These are phyloP conservation scores for Mucor irregularis DNA, from an alignment of 371 early-diverging fungal genomes.

Conservation along the genomic window DNA sequence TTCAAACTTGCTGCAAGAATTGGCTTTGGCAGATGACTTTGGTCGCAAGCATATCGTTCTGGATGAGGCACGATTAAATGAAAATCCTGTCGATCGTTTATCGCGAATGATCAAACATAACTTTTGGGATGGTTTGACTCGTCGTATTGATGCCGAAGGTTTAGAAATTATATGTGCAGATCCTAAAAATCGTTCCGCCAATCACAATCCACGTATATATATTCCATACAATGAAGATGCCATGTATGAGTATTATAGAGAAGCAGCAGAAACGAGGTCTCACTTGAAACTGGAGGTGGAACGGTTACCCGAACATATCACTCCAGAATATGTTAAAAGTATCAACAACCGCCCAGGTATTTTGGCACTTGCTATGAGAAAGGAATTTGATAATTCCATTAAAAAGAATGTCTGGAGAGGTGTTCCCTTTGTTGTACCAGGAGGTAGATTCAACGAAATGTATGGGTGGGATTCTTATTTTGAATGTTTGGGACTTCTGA, in stretches of 20 bases:
- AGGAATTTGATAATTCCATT: constrained; percentile 47
- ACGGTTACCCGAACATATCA: constrained; percentile 78
- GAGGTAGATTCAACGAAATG: constrained; percentile 98
- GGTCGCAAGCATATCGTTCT: constrained; percentile 79
- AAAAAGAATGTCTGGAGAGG: constrained; percentile 52
- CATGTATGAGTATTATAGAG: constrained; percentile 73
- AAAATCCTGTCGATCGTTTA: constrained; percentile 88
- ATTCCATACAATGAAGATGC: constrained; percentile 77
- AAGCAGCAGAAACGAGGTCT: constrained; percentile 57
- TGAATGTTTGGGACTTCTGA: constrained; percentile 80
- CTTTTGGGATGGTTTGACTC: constrained; percentile 91
- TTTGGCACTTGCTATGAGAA: constrained; percentile 75
- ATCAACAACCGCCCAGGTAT: constrained; percentile 86
- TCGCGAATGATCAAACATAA: constrained; percentile 84
- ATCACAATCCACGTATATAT: constrained; percentile 79
- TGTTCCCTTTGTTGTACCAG: constrained; percentile 92
- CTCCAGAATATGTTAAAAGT: constrained; percentile 85
- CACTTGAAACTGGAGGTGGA: constrained; percentile 77
- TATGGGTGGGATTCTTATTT: constrained; percentile 98
- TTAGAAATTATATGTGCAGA: constrained; percentile 85
- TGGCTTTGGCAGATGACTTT: constrained; percentile 83
- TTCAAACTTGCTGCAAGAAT: constrained; percentile 89
- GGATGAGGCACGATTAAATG: constrained; percentile 80
- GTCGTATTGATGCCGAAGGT: constrained; percentile 89
- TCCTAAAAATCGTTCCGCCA: constrained; percentile 78